These are phyloP conservation scores for Chondrus crispus DNA, from an alignment of 23 red algal species.

Conservation along the genomic window DNA sequence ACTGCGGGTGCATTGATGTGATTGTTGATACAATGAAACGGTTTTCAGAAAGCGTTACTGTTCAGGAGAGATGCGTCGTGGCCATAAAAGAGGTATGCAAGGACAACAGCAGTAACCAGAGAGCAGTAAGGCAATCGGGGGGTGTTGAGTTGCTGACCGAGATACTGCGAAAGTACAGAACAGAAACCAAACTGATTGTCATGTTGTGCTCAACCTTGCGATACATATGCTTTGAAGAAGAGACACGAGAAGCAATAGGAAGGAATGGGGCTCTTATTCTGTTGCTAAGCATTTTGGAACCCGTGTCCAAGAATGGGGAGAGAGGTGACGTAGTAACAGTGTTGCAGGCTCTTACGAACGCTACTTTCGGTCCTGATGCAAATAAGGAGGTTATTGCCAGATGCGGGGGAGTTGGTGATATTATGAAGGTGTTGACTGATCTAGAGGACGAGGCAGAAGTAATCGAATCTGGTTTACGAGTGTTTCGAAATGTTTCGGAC, in stretches of 20 bases:
- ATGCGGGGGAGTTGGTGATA: neutral
- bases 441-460: neutral
- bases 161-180: neutral
- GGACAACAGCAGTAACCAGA: neutral
- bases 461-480: neutral
- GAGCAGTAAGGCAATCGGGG: neutral
- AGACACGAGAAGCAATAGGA: neutral
- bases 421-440: neutral
- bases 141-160: neutral
- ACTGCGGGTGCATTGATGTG: neutral
- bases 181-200: neutral
- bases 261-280: neutral
- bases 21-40: neutral
- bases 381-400: neutral
- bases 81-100: neutral
- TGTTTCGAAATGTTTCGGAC: neutral
- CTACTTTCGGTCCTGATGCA: neutral
- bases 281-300: neutral
- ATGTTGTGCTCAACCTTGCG: neutral
- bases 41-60: neutral
- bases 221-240: neutral
- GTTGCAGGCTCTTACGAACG: neutral
- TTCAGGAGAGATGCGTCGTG: neutral
- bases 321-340: neutral
- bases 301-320: neutral